Base-by-base conservation (phyloP, 169 alveolate genomes). In the Plasmodium falciparum region DNA sequence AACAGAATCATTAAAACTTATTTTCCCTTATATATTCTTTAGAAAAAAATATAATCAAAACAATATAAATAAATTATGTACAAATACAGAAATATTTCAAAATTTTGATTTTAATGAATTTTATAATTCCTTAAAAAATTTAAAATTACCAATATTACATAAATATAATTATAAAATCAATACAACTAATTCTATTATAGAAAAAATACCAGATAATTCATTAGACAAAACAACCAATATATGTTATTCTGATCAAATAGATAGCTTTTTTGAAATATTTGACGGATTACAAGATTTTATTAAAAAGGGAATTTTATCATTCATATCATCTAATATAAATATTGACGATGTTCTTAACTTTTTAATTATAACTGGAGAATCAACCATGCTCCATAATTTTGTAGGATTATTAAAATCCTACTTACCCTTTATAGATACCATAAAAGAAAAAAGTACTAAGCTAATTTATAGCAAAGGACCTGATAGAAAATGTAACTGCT, bases 401-500 rank as follows among this genome's bases (percentile, higher is more conserved):
- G 62, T 76, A 39, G 89, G 89, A 33, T 83, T 73, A 58, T 93
- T 74, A 94, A 92, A 56, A 89, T 93, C 88, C 24, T 93, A 54
- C 92, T 93, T 50, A 29, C 92, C 65, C 33, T 92, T 71, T 70
- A 93, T 71, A 65, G 91, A 86, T 90, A 91, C 83, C 74, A 92
- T 88, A 69, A 74, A 63, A 73, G 91, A 54, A 69, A 67, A 56
- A 29, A 74, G 58, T 33, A 63, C 78, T 43, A 47, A 50, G 54
- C n/a, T 67, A n/a, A 61, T 62, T 45, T 65, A 56, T 13, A 73
- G 88, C 13, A 58, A 50, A 39, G 96, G 96, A 12, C 75, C 83
- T 17, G 96, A 93, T 62, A 93, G 93, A 75, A 94, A 92, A 74
- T 93, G 74, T 83, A 93, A 94, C 76, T 89, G 95, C 56, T 93